A percentile compares a stretch with the other conserved stretches of the same genome.
Conservation (phyloP, 1,139 yeast species). For the Geotrichum histeridarum region DNA sequence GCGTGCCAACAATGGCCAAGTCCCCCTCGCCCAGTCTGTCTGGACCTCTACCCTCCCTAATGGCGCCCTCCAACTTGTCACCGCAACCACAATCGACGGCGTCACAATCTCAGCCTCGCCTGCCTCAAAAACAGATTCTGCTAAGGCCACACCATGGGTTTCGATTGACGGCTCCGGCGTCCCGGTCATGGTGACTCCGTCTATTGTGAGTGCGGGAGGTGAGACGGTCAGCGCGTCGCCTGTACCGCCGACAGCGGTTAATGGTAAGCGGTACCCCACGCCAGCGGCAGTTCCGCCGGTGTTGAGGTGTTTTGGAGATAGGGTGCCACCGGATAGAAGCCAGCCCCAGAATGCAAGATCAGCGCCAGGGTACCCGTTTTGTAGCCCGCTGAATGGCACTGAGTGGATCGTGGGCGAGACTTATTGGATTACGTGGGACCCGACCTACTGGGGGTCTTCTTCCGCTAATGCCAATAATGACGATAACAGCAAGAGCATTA, state of each 20-base stretch:
- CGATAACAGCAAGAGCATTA: constrained; percentile 27
- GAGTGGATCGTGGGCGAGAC: constrained; percentile 43
- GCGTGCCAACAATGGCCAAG: constrained; percentile 31
- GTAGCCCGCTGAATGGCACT: constrained; percentile 40
- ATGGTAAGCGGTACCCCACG: constrained; percentile 30
- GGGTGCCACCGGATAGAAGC: constrained; percentile 32
- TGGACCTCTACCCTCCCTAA: constrained; percentile 39
- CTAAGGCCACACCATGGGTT: constrained; percentile 36
- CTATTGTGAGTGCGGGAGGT: constrained; percentile 31
- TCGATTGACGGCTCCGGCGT: constrained; percentile 41
- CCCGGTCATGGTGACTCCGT: constrained; percentile 39
- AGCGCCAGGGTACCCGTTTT: constrained; percentile 39
- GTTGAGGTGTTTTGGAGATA: constrained; percentile 40
- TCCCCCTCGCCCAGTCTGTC: constrained; percentile 31
- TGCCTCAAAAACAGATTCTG: constrained; percentile 26
- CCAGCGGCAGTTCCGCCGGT: constrained; percentile 40
- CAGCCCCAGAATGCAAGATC: constrained; percentile 7
- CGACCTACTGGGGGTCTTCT: constrained; percentile 38
- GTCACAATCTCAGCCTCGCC: constrained; percentile 42
- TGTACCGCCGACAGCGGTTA: constrained; percentile 39
- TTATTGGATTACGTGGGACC: constrained; percentile 46
- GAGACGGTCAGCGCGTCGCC: constrained; percentile 31
- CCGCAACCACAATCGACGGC: constrained; percentile 41
- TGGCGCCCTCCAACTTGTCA: constrained; percentile 32
- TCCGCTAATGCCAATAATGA: no score